phyloP scores from a whole-genome alignment of 495 filamentous ascomycete species.

The Xylaria palmicola region DNA sequence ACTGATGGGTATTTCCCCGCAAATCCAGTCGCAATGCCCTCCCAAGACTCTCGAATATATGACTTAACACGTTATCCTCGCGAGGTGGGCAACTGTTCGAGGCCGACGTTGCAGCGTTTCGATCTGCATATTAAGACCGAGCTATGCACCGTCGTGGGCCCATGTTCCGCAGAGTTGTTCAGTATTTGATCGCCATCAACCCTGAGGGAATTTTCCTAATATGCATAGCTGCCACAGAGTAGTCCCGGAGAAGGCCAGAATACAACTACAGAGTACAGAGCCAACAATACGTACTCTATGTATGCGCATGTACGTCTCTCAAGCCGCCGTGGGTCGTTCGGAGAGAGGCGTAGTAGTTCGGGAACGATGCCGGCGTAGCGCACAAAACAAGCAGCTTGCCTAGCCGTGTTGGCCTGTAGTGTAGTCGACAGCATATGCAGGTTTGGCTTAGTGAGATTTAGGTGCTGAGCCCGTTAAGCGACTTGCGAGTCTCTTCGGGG shows the following conservation, averaged over 20 bases:
- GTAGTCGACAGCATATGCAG: not conserved
- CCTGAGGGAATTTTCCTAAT: not conserved
- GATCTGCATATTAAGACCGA: not conserved
- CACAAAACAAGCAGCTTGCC: not conserved
- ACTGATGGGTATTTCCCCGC: conserved; percentile 34
- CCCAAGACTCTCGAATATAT: conserved; percentile 19
- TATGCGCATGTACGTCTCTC: too few relatives aligned
- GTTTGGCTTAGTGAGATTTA: not conserved
- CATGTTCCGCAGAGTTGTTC: not conserved
- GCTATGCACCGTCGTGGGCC: not conserved
- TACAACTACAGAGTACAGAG: too few relatives aligned
- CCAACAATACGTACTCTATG: too few relatives aligned
- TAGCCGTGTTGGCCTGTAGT: not conserved
- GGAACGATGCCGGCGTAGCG: not conserved
- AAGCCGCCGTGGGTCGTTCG: not conserved
- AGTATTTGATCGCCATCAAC: not conserved
- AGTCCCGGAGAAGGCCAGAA: not conserved
- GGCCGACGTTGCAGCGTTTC: not conserved
- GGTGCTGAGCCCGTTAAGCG: not conserved
- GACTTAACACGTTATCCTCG: not conserved
- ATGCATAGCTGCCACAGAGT: not conserved
- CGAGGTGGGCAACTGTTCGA: not conserved
- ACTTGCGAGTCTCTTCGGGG: not conserved
- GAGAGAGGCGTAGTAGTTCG: not conserved
- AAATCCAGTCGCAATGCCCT: conserved; percentile 25